Evolutionary conservation across 805 yeast genomes (phyloP).

Genomic region (Saccharomycopsis fodiens): DNA sequence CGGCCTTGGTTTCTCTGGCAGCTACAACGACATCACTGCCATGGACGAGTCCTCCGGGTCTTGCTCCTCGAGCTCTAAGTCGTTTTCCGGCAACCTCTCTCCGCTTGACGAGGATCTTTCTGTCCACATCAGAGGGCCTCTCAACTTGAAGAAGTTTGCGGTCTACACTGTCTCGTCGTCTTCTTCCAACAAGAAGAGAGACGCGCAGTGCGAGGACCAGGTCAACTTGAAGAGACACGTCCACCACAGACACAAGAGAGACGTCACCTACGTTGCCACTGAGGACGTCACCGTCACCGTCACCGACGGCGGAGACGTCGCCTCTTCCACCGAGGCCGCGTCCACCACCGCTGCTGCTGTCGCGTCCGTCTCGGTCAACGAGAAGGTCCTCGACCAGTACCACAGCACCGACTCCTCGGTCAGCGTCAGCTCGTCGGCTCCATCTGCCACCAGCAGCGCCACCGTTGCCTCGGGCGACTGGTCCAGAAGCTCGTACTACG

Average conservation of each 20-base stretch:
- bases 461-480: conserved; percentile 46
- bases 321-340: conserved; percentile 26
- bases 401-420: conserved; percentile 15
- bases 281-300: conserved; percentile 70
- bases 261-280: conserved; percentile 53
- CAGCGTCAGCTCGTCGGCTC: conserved; percentile 21
- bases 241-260: conserved; percentile 44
- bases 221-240: conserved; percentile 21
- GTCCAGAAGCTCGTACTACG: conserved; percentile 70
- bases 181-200: conserved; percentile 37
- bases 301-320: conserved; percentile 37
- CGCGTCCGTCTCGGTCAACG: conserved; percentile 4
- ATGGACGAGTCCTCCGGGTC: conserved; percentile 68
- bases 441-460: conserved; percentile 25
- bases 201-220: conserved; percentile 24
- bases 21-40: conserved; percentile 68
- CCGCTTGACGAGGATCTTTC: conserved; percentile 85
- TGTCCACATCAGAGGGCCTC: conserved; percentile 87
- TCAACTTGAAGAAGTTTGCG: conserved; percentile 75
- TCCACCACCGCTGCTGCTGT: conserved; percentile 24
- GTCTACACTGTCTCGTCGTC: conserved; percentile 69
- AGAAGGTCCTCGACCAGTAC: conserved; percentile 22
- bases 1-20: conserved; percentile 78
- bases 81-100: conserved; percentile 65
- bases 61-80: conserved; percentile 50